A percentile compares a stretch with the other conserved stretches of the same genome.
These are phyloP conservation scores for Cutaneotrichosporon spelunceum DNA, from an alignment of 1,284 basidiomycete species.

Conservation along the genomic window DNA sequence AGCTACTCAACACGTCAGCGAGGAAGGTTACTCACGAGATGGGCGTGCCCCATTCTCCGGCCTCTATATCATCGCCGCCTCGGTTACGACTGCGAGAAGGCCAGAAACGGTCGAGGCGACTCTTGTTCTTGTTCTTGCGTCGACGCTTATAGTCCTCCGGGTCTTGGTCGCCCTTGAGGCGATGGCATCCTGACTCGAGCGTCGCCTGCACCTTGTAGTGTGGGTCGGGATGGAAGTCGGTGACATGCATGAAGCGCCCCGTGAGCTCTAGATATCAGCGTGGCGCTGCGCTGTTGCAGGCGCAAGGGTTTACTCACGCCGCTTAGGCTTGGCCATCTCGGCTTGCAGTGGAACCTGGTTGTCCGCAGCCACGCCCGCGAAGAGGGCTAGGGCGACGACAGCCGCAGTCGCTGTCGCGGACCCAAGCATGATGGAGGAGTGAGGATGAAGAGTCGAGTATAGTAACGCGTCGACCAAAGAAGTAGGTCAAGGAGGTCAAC, in stretches of 20 bases:
- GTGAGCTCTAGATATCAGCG: slow-evolving; percentile 37
- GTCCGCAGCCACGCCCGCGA: slow-evolving; percentile 5
- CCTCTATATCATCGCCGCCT: slow-evolving; percentile 19
- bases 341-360: slow-evolving; percentile 6
- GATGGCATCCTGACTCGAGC: slow-evolving; percentile 48
- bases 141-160: slow-evolving; percentile 27
- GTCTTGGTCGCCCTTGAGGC: slow-evolving; percentile 24
- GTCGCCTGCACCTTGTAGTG: slow-evolving; percentile 45
- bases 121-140: slow-evolving; percentile 21
- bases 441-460: neutral
- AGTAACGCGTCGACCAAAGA: no score
- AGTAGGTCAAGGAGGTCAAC: no score
- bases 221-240: slow-evolving; percentile 53
- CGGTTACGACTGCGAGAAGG: slow-evolving; percentile 13
- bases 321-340: slow-evolving; percentile 9
- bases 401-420: neutral
- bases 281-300: neutral
- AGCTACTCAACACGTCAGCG: neutral
- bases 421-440: slow-evolving; percentile 4
- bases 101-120: slow-evolving; percentile 18
- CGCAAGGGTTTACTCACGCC: slow-evolving; percentile 12
- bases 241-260: slow-evolving; percentile 50
- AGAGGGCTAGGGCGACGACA: neutral
- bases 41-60: slow-evolving; percentile 1
- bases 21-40: slow-evolving; percentile 2